Base-by-base conservation (phyloP, 2,329 filamentous ascomycete genomes). In the Rhynchosporium secalis region DNA sequence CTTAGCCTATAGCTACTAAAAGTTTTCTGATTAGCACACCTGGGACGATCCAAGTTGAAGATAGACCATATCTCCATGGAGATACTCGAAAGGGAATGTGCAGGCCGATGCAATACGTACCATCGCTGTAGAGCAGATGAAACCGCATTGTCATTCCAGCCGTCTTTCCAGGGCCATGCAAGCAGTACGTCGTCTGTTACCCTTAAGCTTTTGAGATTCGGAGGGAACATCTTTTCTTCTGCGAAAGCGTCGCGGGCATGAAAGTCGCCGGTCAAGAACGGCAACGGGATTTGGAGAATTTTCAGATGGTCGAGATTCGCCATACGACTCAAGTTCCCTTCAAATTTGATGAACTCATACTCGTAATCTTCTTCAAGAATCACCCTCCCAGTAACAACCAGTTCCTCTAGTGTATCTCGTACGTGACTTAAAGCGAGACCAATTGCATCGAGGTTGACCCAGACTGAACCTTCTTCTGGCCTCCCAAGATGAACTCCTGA, bases 241-340 rank as follows among this genome's bases (percentile, higher is more conserved):
- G 49, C 10, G 3, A 54, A 20, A 38, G 49, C 49, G 4, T 3
- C 8, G 31, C 8, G 4, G 1, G 5, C 29, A 54, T 54, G 9
- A 10, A 54, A 38, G 15, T 54, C 12, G 12, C 49, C 49, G 12
- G 31, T 54, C 49, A 54, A 54, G 49, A 54, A 54, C 8, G 36
- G 36, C 36, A 54, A 40, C 31, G 49, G 49, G 10, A 54, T 38
- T 20, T 54, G 49, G 49, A 54, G 49, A 4, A 26, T 2, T 54
- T 54, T 54, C 29, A 54, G n/a, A 28, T 5, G n/a, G 15, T 12
- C 31, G 3, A 54, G 36, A 0, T 20, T 3, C 31, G 36, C 28
- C 38, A 54, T 10, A 26, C 36, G 3, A 7, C 10, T 40, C 31
- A 54, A 15, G 3, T 9, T 54, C 4, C 49, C 31, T 54, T 54